Conservation (phyloP, 176 grass and related monocot species). For the Phoenix dactylifera region DNA sequence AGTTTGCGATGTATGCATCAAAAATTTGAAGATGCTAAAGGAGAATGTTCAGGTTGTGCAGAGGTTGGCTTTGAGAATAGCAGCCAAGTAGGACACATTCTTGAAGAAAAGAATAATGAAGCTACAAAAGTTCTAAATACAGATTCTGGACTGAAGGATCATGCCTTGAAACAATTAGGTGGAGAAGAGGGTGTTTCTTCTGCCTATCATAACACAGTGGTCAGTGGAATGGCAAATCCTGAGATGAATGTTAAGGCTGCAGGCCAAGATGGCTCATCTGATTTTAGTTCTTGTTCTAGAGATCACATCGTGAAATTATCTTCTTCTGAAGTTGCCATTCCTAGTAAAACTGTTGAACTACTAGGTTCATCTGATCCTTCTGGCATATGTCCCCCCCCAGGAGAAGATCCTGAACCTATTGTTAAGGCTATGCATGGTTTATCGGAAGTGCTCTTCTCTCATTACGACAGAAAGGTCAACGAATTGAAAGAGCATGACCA, state of each 20-base stretch:
- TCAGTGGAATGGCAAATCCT: too few species aligned
- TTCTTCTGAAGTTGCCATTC: conserved; percentile 9
- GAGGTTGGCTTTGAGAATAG: conserved; percentile 7
- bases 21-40: conserved; percentile 17
- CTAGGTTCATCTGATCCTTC: not conserved
- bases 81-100: conserved; percentile 6
- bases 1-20: conserved; percentile 9
- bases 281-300: conserved; percentile 11
- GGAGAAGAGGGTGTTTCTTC: conserved; percentile 15
- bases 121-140: not conserved
- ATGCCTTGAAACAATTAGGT: conserved; percentile 2
- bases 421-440: conserved; percentile 52
- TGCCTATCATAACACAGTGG: not conserved
- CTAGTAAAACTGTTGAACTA: conserved; percentile 13
- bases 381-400: too few species aligned
- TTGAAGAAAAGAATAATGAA: conserved; percentile 10
- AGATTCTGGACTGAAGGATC: conserved; percentile 15
- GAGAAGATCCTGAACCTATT: conserved; percentile 3
- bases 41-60: not conserved
- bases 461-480: conserved; percentile 25
- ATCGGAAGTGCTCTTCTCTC: conserved; percentile 34
- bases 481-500: conserved; percentile 37
- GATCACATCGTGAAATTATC: conserved; percentile 22
- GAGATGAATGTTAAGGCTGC: not conserved
- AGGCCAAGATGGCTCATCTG: conserved; percentile 24